A percentile compares a stretch with the other conserved stretches of the same genome.
Conservation (phyloP, 306 rosid genomes). For the Dalbergia cultrata region DNA sequence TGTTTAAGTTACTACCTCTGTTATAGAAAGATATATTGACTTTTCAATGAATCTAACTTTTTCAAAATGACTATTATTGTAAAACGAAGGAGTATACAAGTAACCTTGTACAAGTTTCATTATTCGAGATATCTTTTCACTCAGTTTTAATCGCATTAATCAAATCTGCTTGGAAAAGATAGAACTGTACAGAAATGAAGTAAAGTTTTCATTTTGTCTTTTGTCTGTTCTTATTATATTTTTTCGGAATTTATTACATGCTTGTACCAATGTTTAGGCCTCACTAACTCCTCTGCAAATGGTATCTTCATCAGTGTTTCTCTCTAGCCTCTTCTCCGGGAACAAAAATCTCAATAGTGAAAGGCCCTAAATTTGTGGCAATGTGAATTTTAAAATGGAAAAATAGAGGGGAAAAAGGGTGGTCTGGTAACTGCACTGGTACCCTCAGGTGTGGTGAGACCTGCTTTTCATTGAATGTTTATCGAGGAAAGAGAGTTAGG, state of each 20-base stretch:
- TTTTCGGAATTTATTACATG: no score
- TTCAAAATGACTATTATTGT: no score
- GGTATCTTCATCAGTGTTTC: neutral
- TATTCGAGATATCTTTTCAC: neutral
- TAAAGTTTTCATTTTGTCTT: no score
- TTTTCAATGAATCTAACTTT: no score
- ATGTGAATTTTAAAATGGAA: neutral
- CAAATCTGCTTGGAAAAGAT: no score
- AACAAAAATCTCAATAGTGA: neutral
- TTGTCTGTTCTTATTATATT: no score
- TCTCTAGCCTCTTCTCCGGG: neutral
- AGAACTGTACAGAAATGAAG: no score
- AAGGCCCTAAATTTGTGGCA: neutral
- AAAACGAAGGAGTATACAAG: no score
- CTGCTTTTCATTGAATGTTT: constrained; percentile 62
- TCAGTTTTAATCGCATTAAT: no score
- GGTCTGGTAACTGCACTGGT: neutral
- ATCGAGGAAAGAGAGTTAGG: constrained; percentile 49
- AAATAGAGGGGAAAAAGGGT: neutral
- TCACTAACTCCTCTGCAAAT: neutral
- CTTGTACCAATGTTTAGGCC: no score
- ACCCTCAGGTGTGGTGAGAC: constrained; percentile 56
- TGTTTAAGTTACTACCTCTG: no score
- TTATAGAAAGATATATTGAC: no score
- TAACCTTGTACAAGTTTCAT: neutral